Evolutionary conservation across 495 filamentous ascomycete genomes (phyloP), one percentile per base, ranked within the genome.

Genomic region (Neurospora tetrasperma): DNA sequence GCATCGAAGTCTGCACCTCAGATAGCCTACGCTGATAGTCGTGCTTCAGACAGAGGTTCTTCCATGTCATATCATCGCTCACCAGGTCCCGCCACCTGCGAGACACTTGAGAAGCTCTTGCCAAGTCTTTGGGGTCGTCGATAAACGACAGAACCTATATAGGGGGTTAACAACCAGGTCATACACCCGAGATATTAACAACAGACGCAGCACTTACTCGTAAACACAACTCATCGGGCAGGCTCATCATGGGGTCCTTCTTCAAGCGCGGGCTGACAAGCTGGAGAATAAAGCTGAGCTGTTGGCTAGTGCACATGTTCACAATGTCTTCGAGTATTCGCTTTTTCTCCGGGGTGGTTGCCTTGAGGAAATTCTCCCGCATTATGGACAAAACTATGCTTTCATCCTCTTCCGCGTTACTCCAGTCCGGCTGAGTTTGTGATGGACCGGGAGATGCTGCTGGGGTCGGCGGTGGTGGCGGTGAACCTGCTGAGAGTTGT

Each of bases 51-150:
- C 94, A 98, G 20, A 98, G 86, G 27, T 93, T 92, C 85, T 97
- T 97, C 96, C 96, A 99, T 2, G 96, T 97, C 79, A 97, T 94
- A 82, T 99, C 96, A 77, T 99, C 96, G 76, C 90, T 94, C 59
- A 98, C 83, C 5, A 99, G 85, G 78, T 97, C 93, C n/a, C 91
- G 88, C 96, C 96, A 99, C 75, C 93, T 87, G 66, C 89, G 88
- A 68, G 95, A 98, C 41, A 98, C 96, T 80, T 98, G 95, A 44
- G 94, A 96, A 59, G 96, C 90, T 79, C 96, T 87, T 41, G 93
- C 94, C 20, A 99, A 88, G 5, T 96, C 94, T 79, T 92, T 93
- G 0, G 95, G 93, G 76, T 98, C 95, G 76, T 98, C 96, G 76
- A 99, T 92, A 78, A 94, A 98, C 27, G 94, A 94, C 41, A 98